A percentile compares a stretch with the other conserved stretches of the same genome.
phyloP scores from a whole-genome alignment of 495 filamentous ascomycete genomes.

The Physcia stellaris region DNA sequence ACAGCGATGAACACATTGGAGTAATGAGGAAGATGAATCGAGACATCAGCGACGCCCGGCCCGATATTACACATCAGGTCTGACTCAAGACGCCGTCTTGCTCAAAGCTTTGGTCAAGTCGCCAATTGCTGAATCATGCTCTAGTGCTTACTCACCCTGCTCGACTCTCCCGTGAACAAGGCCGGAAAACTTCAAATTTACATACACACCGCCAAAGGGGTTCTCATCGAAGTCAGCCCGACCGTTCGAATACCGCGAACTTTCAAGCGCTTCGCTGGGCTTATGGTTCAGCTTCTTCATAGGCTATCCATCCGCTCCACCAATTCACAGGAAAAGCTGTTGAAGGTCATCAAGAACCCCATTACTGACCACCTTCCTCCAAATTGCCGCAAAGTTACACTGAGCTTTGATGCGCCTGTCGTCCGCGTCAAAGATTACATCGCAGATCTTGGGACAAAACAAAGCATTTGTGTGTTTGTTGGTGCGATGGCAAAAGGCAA shows the following conservation, averaged over 20 bases:
- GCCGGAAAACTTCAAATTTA: conserved; percentile 95
- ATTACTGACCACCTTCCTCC: conserved; percentile 93
- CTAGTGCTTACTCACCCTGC: conserved; percentile 90
- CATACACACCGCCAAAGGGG: conserved; percentile 92
- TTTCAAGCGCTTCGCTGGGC: conserved; percentile 94
- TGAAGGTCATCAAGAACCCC: conserved; percentile 95
- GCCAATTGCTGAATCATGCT: conserved; percentile 12
- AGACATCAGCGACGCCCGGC: conserved; percentile 93
- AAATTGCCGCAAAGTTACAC: conserved; percentile 92
- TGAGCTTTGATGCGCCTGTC: conserved; percentile 80
- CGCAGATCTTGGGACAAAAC: conserved; percentile 56
- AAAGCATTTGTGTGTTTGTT: conserved; percentile 95
- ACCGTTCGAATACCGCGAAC: conserved; percentile 93
- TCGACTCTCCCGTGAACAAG: conserved; percentile 97
- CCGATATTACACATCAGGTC: conserved; percentile 98
- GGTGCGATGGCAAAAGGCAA: conserved; percentile 95
- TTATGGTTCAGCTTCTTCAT: conserved; percentile 98
- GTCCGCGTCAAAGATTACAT: conserved; percentile 84
- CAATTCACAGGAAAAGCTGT: conserved; percentile 89
- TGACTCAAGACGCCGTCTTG: conserved; percentile 13
- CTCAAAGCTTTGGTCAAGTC: neutral
- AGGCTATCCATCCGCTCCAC: conserved; percentile 90
- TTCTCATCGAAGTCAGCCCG: conserved; percentile 93
- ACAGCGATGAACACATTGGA: conserved; percentile 98
- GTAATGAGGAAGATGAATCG: conserved; percentile 99